phyloP scores from a whole-genome alignment of 306 rosid species.

The Oemleria cerasiformis region DNA sequence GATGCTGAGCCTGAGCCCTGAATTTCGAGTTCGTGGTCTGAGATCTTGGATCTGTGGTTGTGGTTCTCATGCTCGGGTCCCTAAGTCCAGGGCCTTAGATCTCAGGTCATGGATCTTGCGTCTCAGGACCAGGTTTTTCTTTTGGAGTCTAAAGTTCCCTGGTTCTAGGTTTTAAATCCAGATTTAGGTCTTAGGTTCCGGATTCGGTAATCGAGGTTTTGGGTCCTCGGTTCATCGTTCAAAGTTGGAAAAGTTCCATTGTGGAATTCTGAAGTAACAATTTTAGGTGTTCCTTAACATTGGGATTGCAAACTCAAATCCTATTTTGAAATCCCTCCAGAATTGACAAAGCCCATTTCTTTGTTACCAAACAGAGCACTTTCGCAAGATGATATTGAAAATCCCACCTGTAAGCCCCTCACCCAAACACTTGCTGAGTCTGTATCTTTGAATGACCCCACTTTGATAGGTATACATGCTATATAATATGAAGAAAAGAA shows the following conservation, averaged over 20 bases:
- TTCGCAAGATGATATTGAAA: background rate
- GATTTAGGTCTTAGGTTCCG: background rate
- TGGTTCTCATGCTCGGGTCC: background rate
- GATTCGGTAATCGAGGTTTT: background rate
- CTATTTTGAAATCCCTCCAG: background rate
- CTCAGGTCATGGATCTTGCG: background rate
- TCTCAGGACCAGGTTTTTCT: too few relatives aligned
- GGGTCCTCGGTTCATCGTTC: background rate
- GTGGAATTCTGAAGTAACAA: background rate
- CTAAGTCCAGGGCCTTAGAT: background rate
- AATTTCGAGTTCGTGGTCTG: background rate
- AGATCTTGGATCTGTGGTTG: background rate
- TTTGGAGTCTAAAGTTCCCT: too few relatives aligned
- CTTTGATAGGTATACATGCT: conserved; percentile 3
- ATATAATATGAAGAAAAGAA: background rate
- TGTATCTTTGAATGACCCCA: conserved; percentile 1
- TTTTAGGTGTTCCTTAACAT: background rate
- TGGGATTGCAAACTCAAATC: background rate
- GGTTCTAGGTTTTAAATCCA: too few relatives aligned
- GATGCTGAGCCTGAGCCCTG: background rate
- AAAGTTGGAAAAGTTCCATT: background rate
- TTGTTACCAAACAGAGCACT: background rate
- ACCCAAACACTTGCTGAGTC: background rate
- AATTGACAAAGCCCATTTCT: background rate
- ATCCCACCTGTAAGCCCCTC: background rate